Evolutionary conservation across 768 basidiomycete species (phyloP).

Genomic region (Dictyophora rubrovolvata): DNA sequence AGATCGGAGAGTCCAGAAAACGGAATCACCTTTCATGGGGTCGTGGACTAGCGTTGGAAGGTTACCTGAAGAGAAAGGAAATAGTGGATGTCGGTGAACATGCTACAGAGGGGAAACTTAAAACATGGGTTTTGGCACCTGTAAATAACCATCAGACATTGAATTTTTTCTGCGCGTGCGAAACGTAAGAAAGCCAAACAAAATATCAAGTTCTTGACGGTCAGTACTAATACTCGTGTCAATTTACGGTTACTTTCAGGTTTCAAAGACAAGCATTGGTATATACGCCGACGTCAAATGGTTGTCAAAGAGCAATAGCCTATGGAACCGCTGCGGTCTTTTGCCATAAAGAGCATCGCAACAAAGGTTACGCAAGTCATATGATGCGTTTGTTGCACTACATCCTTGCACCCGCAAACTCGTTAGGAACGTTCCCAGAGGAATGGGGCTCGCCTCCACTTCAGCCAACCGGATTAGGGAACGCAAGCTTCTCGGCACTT

Average conservation of each 20-base stretch:
- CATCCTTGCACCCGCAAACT: conserved; percentile 31
- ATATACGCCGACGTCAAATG: conserved; percentile 4
- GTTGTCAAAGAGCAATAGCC: conserved; percentile 23
- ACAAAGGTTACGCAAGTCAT: conserved; percentile 47
- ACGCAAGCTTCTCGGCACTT: conserved; percentile 37
- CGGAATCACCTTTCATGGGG: conserved; percentile 35
- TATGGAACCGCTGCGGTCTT: conserved; percentile 51
- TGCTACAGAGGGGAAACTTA: conserved; percentile 34
- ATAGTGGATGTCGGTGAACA: conserved; percentile 33
- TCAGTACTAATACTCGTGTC: too few relatives aligned
- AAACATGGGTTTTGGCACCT: conserved; percentile 51
- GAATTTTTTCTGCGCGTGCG: conserved; percentile 50
- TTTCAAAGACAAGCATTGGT: conserved; percentile 26
- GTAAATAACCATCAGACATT: conserved; percentile 38
- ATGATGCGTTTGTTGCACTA: conserved; percentile 60
- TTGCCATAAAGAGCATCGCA: conserved; percentile 38
- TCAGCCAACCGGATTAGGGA: conserved; percentile 23
- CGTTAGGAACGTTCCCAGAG: conserved; percentile 28
- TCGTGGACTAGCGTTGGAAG: conserved; percentile 30
- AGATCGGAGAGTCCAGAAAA: conserved; percentile 16
- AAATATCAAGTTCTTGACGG: too few relatives aligned
- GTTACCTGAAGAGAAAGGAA: conserved; percentile 35
- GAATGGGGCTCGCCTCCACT: conserved; percentile 36
- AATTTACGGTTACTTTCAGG: conserved; percentile 13
- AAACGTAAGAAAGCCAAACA: conserved; percentile 35